A percentile compares a stretch with the other conserved stretches of the same genome.
phyloP scores from a whole-genome alignment of 208 protist species.

The Trypanosoma platydactyli region DNA sequence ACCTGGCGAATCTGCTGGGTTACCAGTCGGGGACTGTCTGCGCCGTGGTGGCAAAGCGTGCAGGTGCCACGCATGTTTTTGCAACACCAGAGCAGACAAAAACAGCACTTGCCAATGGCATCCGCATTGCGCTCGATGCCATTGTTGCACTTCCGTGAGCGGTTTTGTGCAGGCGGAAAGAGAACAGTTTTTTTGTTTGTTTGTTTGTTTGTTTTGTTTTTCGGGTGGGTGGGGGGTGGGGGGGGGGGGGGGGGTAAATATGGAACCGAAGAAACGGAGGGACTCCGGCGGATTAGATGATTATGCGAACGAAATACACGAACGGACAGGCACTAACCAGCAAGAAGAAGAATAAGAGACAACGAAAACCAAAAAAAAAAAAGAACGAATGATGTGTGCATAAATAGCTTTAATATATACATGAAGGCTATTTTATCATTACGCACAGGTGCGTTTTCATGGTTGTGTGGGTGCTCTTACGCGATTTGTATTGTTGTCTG shows the following conservation, averaged over 20 bases:
- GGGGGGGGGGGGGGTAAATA: too few relatives aligned
- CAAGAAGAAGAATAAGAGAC: slow-evolving; percentile 5
- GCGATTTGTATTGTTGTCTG: neutral
- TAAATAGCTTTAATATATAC: too few relatives aligned
- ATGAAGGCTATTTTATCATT: too few relatives aligned
- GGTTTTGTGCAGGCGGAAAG: too few relatives aligned
- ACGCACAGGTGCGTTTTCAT: too few relatives aligned
- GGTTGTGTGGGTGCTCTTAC: too few relatives aligned
- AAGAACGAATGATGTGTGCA: slow-evolving; percentile 1
- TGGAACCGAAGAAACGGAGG: too few relatives aligned
- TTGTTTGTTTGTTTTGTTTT: neutral
- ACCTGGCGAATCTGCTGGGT: slow-evolving; percentile 57
- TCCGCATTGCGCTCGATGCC: slow-evolving; percentile 55
- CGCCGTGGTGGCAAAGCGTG: slow-evolving; percentile 54
- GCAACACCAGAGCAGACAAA: slow-evolving; percentile 44
- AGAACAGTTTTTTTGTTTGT: neutral
- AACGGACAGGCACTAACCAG: too few relatives aligned
- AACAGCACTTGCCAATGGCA: slow-evolving; percentile 37
- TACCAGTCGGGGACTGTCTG: slow-evolving; percentile 71
- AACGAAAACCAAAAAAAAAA: neutral
- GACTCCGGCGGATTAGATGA: too few relatives aligned
- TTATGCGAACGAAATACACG: too few relatives aligned
- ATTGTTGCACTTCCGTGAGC: slow-evolving; percentile 29
- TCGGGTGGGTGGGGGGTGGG: too few relatives aligned
- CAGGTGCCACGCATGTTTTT: slow-evolving; percentile 35